Conservation (phyloP, 805 yeast species). For the Yamadazyma tumulicola region DNA sequence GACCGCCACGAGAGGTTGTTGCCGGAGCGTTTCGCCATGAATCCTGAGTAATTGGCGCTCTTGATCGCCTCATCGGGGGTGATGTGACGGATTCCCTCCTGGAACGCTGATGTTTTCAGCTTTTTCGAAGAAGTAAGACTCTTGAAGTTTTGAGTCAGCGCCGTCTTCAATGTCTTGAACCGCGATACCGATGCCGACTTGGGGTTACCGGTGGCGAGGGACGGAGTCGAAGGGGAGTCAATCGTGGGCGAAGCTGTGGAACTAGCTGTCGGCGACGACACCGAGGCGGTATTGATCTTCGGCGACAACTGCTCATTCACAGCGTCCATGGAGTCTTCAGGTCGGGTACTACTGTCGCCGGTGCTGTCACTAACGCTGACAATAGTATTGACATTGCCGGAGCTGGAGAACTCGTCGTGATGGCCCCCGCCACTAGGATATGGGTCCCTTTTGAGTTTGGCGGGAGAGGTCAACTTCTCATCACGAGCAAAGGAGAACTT, state of each 20-base stretch:
- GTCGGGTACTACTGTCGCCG: neutral
- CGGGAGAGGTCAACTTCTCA: conserved; percentile 22
- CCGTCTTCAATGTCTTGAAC: conserved; percentile 50
- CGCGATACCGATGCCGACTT: conserved; percentile 24
- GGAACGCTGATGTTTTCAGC: conserved; percentile 72
- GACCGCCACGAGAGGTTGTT: conserved; percentile 86
- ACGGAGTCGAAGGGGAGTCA: too few relatives aligned
- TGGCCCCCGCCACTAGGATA: too few relatives aligned
- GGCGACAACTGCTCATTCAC: conserved; percentile 35
- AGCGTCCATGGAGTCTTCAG: conserved; percentile 20
- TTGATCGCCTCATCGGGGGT: conserved; percentile 76
- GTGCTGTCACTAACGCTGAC: neutral
- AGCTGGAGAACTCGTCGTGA: neutral
- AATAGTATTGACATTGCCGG: neutral
- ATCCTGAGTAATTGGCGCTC: conserved; percentile 78
- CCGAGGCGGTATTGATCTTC: conserved; percentile 15
- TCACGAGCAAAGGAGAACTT: conserved; percentile 47
- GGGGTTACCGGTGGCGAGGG: too few relatives aligned
- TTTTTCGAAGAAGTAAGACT: conserved; percentile 49
- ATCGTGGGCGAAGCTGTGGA: too few relatives aligned
- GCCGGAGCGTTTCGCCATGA: conserved; percentile 91
- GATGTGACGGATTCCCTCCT: conserved; percentile 79
- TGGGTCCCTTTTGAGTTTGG: conserved; percentile 19
- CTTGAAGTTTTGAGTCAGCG: conserved; percentile 50
- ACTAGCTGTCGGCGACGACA: conserved; percentile 26